Conservation (phyloP, 805 yeast species). For the Starmerella sp. region DNA sequence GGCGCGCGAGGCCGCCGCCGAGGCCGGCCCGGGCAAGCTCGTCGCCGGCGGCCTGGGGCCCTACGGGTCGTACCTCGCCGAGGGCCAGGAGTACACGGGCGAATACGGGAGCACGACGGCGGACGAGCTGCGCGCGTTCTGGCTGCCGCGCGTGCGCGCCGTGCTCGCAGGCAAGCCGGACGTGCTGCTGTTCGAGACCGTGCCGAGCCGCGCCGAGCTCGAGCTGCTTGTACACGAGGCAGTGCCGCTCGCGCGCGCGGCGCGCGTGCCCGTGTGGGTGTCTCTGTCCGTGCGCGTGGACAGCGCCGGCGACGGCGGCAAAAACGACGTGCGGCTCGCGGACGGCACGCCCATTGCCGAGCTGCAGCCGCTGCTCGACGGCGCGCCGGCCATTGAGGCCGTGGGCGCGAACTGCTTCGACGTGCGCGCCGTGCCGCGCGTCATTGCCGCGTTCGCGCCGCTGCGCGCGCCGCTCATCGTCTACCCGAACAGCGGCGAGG, state of each 20-base stretch:
- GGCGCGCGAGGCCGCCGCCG: conserved; percentile 25
- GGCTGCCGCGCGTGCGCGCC: conserved; percentile 36
- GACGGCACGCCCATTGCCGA: conserved; percentile 40
- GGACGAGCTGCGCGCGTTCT: conserved; percentile 40
- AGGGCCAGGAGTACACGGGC: conserved; percentile 68
- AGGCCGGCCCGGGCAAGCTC: not conserved
- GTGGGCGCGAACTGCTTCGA: conserved; percentile 65
- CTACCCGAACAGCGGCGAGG: conserved; percentile 71
- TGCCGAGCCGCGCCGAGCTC: conserved; percentile 52
- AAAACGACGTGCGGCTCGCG: conserved; percentile 30
- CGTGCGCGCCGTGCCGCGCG: conserved; percentile 32
- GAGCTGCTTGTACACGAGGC: conserved; percentile 38
- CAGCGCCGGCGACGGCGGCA: conserved; percentile 7
- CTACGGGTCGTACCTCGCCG: conserved; percentile 56
- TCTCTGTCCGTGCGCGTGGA: conserved; percentile 37
- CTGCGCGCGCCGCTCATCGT: conserved; percentile 36
- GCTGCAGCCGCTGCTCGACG: conserved; percentile 30
- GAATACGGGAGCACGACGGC: conserved; percentile 38
- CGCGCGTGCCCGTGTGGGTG: conserved; percentile 35
- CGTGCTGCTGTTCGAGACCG: conserved; percentile 56
- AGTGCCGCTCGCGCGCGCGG: conserved; percentile 22
- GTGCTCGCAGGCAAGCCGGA: conserved; percentile 36
- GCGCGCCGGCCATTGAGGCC: conserved; percentile 24
- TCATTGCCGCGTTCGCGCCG: conserved; percentile 31
- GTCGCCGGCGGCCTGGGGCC: conserved; percentile 67